These are phyloP conservation scores for Podospora sp. DNA, from an alignment of 495 filamentous ascomycete species.

Conservation along the genomic window DNA sequence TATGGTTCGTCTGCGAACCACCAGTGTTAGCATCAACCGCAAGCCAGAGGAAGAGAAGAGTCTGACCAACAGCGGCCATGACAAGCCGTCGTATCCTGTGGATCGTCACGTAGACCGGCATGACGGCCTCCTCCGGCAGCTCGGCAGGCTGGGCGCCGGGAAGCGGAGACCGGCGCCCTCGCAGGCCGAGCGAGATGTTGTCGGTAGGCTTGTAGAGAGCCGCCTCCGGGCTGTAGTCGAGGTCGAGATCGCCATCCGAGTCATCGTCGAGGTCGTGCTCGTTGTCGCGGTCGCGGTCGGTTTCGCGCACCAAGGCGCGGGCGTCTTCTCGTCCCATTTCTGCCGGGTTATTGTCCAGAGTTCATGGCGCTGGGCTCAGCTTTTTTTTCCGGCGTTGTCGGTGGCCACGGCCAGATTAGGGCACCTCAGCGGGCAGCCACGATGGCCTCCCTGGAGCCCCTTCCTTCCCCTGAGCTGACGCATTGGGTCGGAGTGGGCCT, in stretches of 20 bases:
- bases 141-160: conserved; percentile 16
- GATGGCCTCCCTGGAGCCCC: neutral
- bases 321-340: conserved; percentile 12
- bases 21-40: neutral
- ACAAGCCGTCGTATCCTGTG: conserved; percentile 42
- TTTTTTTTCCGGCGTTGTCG: neutral
- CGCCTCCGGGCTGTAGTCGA: conserved; percentile 30
- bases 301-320: neutral
- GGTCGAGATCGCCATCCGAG: conserved; percentile 26
- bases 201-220: conserved; percentile 23
- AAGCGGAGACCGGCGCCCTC: conserved; percentile 18
- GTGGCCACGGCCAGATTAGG: neutral
- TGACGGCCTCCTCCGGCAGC: neutral
- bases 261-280: conserved; percentile 20
- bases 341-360: conserved; percentile 7
- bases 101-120: conserved; percentile 52
- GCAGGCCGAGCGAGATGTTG: conserved; percentile 27
- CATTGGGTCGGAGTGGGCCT: conserved; percentile 4
- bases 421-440: neutral
- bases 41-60: neutral
- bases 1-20: conserved; percentile 64
- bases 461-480: neutral
- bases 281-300: conserved; percentile 5
- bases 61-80: conserved; percentile 33
- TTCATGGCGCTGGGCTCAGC: conserved; percentile 12